Conservation (phyloP, 129 eudicot species). For the Lonicera japonica region DNA sequence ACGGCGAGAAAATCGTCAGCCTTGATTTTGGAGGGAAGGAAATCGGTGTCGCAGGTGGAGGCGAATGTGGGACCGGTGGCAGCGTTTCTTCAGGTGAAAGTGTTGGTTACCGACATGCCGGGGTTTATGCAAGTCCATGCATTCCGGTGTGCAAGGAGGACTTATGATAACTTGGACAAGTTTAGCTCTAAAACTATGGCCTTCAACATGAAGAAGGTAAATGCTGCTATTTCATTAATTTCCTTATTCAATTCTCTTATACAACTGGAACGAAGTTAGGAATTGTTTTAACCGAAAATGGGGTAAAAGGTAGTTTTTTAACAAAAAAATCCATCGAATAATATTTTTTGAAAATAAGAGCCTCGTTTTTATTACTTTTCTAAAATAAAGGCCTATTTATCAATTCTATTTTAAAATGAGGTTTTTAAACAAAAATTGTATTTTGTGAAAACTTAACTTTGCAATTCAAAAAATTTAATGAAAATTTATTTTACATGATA, state of each 20-base stretch:
- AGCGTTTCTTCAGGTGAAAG: slow-evolving; percentile 46
- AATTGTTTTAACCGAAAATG: too few species aligned
- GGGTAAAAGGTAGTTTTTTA: too few species aligned
- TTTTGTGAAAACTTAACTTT: too few species aligned
- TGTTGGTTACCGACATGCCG: slow-evolving; percentile 81
- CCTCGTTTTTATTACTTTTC: too few species aligned
- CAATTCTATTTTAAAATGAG: too few species aligned
- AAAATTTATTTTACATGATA: too few species aligned
- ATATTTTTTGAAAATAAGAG: too few species aligned
- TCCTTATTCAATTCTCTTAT: neutral
- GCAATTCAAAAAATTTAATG: too few species aligned
- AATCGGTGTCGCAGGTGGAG: slow-evolving; percentile 47
- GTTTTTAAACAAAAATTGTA: too few species aligned
- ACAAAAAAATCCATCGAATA: too few species aligned
- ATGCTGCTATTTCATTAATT: neutral
- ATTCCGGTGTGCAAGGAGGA: slow-evolving; percentile 58
- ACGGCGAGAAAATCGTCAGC: slow-evolving; percentile 29
- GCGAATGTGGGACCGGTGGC: slow-evolving; percentile 34
- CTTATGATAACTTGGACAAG: slow-evolving; percentile 57
- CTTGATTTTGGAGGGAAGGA: slow-evolving; percentile 29
- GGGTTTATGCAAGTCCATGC: slow-evolving; percentile 92
- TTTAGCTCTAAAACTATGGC: slow-evolving; percentile 62
- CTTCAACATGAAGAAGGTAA: slow-evolving; percentile 69
- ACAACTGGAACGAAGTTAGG: too few species aligned
- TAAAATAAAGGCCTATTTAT: too few species aligned